Conservation (phyloP, 352 stramenopile species). For the Ophiocytium majus region DNA sequence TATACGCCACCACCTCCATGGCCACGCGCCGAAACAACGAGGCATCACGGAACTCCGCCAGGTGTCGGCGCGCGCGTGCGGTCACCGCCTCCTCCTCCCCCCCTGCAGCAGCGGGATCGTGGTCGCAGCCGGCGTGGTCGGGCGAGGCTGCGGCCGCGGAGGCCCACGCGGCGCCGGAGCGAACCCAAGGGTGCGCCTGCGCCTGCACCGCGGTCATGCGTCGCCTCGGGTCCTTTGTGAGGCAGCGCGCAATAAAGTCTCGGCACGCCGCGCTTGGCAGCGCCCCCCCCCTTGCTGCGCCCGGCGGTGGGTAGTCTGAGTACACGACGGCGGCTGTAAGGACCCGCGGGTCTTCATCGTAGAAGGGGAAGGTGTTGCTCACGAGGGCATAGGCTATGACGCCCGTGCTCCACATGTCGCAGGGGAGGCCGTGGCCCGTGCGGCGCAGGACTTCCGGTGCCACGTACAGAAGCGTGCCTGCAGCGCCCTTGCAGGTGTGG, state of each 20-base stretch:
- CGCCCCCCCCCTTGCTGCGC: constrained; percentile 22
- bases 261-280: constrained; percentile 32
- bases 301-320: background rate
- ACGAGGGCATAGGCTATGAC: constrained; percentile 6
- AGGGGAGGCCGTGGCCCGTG: constrained; percentile 34
- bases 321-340: background rate
- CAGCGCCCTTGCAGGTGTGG: constrained; percentile 35
- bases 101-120: background rate
- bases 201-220: constrained; percentile 48
- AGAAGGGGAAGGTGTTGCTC: constrained; percentile 5
- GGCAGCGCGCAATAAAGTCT: constrained; percentile 55
- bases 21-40: background rate
- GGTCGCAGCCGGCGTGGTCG: no score
- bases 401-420: constrained; percentile 7
- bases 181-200: constrained; percentile 48
- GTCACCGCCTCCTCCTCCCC: constrained; percentile 11
- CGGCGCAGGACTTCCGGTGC: constrained; percentile 45
- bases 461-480: constrained; percentile 42
- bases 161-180: constrained; percentile 25
- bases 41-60: background rate
- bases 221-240: constrained; percentile 45
- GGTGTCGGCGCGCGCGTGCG: background rate
- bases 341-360: background rate
- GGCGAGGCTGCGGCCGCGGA: no score
- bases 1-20: constrained; percentile 23